phyloP scores from a whole-genome alignment of 257 asterid genomes.

The Solanum chilense region DNA sequence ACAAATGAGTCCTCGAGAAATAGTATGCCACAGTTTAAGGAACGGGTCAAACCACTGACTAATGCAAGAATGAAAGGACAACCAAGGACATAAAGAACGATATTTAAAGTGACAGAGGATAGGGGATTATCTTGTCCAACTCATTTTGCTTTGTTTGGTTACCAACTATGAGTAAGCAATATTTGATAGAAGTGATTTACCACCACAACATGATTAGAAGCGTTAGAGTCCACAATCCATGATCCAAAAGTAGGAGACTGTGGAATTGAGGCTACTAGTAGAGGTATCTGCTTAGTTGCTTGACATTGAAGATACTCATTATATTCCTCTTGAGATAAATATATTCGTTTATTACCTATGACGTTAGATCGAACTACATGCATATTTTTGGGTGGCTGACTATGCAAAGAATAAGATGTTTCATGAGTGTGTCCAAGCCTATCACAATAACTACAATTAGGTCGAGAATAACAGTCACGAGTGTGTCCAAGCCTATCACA shows the following conservation, averaged over 20 bases:
- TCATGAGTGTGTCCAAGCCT: no score
- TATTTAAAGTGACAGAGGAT: neutral
- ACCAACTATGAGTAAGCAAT: neutral
- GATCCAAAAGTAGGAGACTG: neutral
- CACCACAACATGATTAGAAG: neutral
- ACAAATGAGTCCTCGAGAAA: neutral
- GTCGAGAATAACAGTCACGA: no score
- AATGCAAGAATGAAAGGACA: neutral
- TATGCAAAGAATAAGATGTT: neutral
- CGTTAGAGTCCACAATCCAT: neutral
- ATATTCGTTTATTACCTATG: neutral
- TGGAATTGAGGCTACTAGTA: neutral
- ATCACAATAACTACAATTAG: no score
- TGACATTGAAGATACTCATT: neutral
- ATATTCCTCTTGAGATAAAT: neutral
- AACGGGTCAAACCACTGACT: neutral
- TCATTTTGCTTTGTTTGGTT: neutral
- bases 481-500: no score
- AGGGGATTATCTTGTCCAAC: neutral
- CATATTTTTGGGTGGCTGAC: neutral
- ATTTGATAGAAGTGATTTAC: neutral
- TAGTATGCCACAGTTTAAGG: neutral
- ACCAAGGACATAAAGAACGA: neutral
- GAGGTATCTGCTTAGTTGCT: neutral
- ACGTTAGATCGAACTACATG: neutral